Evolutionary conservation across 1,139 yeast genomes (phyloP).

Genomic region (Kodamaea plutei): DNA sequence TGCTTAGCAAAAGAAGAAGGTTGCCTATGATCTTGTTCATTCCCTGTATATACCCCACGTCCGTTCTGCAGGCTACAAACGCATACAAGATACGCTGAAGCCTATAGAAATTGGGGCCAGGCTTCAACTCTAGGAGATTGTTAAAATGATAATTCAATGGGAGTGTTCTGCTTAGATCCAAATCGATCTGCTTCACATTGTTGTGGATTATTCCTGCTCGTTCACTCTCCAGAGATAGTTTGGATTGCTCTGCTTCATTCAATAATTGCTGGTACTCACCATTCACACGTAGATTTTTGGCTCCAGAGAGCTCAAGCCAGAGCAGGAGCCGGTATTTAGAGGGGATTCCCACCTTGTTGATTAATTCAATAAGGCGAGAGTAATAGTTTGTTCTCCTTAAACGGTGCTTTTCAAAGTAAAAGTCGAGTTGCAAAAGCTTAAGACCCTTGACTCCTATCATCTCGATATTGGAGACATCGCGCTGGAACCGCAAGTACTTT

Average conservation of each 20-base stretch:
- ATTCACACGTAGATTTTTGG: slow-evolving; percentile 41
- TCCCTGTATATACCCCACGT: slow-evolving; percentile 59
- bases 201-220: slow-evolving; percentile 17
- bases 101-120: slow-evolving; percentile 52
- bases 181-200: slow-evolving; percentile 48
- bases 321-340: slow-evolving; percentile 43
- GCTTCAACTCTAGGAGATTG: slow-evolving; percentile 33
- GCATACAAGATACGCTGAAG: slow-evolving; percentile 50
- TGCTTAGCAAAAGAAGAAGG: slow-evolving; percentile 33
- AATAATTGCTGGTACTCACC: slow-evolving; percentile 44
- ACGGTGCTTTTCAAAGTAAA: slow-evolving; percentile 8
- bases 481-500: slow-evolving; percentile 12
- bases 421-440: slow-evolving; percentile 20
- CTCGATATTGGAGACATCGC: slow-evolving; percentile 17
- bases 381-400: slow-evolving; percentile 10
- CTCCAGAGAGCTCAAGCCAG: slow-evolving; percentile 57
- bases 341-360: slow-evolving; percentile 45
- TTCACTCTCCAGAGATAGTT: neutral
- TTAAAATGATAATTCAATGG: slow-evolving; percentile 53
- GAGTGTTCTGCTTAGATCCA: slow-evolving; percentile 55
- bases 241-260: slow-evolving; percentile 10
- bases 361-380: slow-evolving; percentile 30
- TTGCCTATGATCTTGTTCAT: slow-evolving; percentile 61
- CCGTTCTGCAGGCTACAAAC: slow-evolving; percentile 46
- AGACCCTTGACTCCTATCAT: slow-evolving; percentile 39